phyloP scores from a whole-genome alignment of 495 filamentous ascomycete species.

The Niebla homalea region DNA sequence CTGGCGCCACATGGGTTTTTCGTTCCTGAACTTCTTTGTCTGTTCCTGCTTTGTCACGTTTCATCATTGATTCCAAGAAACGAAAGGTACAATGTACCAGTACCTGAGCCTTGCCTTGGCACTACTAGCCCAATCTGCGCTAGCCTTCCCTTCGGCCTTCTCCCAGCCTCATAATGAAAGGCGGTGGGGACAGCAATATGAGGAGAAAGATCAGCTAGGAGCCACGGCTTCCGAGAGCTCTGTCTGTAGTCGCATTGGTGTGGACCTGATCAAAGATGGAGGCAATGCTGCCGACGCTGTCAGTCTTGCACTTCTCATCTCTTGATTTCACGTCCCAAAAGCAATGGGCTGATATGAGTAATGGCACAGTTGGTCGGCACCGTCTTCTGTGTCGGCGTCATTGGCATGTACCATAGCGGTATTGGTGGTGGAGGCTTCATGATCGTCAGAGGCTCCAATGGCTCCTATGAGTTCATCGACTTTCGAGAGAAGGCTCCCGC shows the following conservation, averaged over 20 bases:
- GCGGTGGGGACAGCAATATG: conserved; percentile 5
- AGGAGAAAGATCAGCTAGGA: conserved; percentile 37
- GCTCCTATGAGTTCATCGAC: conserved; percentile 57
- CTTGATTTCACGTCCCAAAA: neutral
- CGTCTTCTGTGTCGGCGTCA: conserved; percentile 60
- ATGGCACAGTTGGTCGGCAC: conserved; percentile 48
- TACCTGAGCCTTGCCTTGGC: neutral
- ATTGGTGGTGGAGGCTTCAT: conserved; percentile 86
- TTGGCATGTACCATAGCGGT: conserved; percentile 77
- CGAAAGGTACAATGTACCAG: neutral
- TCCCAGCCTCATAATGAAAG: neutral
- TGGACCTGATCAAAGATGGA: conserved; percentile 51
- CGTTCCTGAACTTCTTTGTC: too few relatives aligned
- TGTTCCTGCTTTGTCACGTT: too few relatives aligned
- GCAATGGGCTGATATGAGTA: neutral
- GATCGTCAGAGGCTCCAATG: conserved; percentile 43
- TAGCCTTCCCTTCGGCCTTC: neutral
- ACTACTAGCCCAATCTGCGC: neutral
- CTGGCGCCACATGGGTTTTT: too few relatives aligned
- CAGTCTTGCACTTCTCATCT: conserved; percentile 9
- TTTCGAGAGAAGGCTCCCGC: conserved; percentile 78
- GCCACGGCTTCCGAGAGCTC: conserved; percentile 70
- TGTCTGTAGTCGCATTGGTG: conserved; percentile 65
- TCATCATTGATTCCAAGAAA: too few relatives aligned
- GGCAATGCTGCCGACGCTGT: conserved; percentile 67